A percentile compares a stretch with the other conserved stretches of the same genome.
Evolutionary conservation across 2,329 filamentous ascomycete genomes (phyloP).

Genomic region (Aspergillus novoparasiticus): DNA sequence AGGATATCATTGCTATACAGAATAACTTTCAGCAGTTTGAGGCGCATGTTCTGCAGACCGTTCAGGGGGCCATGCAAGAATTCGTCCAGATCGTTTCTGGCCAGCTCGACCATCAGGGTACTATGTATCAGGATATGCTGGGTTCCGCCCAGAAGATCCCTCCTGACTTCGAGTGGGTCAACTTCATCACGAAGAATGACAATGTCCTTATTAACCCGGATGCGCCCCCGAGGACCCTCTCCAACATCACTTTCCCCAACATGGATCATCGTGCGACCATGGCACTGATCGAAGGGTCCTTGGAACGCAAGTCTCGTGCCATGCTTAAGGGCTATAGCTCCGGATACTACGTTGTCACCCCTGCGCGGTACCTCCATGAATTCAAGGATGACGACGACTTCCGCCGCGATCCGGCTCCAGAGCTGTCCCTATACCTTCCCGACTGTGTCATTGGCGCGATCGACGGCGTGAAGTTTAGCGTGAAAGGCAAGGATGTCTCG

Average conservation of each 20-base stretch:
- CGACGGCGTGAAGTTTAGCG: slow-evolving; percentile 81
- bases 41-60: slow-evolving; percentile 75
- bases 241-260: slow-evolving; percentile 81
- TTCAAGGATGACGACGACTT: slow-evolving; percentile 89
- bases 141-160: slow-evolving; percentile 75
- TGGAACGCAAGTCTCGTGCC: slow-evolving; percentile 90
- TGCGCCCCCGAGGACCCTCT: slow-evolving; percentile 71
- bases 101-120: slow-evolving; percentile 78
- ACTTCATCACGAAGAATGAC: slow-evolving; percentile 73
- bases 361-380: slow-evolving; percentile 87
- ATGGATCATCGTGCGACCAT: slow-evolving; percentile 79
- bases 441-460: slow-evolving; percentile 77
- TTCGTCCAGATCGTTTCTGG: slow-evolving; percentile 80
- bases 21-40: slow-evolving; percentile 88
- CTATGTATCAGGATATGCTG: slow-evolving; percentile 83
- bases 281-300: slow-evolving; percentile 80
- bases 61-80: slow-evolving; percentile 79
- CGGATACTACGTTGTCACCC: slow-evolving; percentile 87
- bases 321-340: slow-evolving; percentile 77
- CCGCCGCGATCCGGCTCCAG: slow-evolving; percentile 63
- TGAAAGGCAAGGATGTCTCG: slow-evolving; percentile 92
- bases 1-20: slow-evolving; percentile 90
- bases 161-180: slow-evolving; percentile 86
- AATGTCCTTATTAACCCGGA: slow-evolving; percentile 77
- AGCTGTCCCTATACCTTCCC: slow-evolving; percentile 87